Evolutionary conservation across 306 rosid species (phyloP).

Genomic region (Begonia peltatifolia): DNA sequence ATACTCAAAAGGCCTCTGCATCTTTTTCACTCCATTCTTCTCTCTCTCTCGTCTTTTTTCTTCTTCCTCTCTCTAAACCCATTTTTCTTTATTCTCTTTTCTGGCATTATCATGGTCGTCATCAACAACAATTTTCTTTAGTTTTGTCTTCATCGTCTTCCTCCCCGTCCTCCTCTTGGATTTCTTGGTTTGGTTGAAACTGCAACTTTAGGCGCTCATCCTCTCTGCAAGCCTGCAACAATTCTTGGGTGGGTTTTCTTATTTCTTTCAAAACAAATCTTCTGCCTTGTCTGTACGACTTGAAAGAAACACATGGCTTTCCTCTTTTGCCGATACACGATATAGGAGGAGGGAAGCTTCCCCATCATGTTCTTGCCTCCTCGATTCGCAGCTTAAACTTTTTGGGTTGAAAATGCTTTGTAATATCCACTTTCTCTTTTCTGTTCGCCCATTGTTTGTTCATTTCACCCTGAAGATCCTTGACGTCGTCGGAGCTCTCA

Average conservation of each 20-base stretch:
- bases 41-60: too few relatives aligned
- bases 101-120: conserved; percentile 12
- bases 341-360: conserved; percentile 69
- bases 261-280: conserved; percentile 63
- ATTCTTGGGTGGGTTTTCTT: conserved; percentile 45
- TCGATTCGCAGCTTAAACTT: conserved; percentile 21
- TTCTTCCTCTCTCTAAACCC: too few relatives aligned
- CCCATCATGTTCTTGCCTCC: conserved; percentile 32
- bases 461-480: conserved; percentile 23
- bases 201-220: conserved; percentile 60
- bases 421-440: conserved; percentile 5
- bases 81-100: conserved; percentile 4
- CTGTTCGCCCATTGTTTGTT: conserved; percentile 4
- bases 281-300: conserved; percentile 46
- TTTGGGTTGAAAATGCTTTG: conserved; percentile 4
- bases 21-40: too few relatives aligned
- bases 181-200: conserved; percentile 35
- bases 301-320: conserved; percentile 55
- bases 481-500: conserved; percentile 75
- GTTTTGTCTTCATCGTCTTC: conserved; percentile 11
- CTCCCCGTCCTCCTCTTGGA: conserved; percentile 9
- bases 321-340: conserved; percentile 59
- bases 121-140: conserved; percentile 8
- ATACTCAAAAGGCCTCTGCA: too few relatives aligned
- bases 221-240: conserved; percentile 64